Evolutionary conservation across 495 filamentous ascomycete genomes (phyloP).

Genomic region (Podospora conica): DNA sequence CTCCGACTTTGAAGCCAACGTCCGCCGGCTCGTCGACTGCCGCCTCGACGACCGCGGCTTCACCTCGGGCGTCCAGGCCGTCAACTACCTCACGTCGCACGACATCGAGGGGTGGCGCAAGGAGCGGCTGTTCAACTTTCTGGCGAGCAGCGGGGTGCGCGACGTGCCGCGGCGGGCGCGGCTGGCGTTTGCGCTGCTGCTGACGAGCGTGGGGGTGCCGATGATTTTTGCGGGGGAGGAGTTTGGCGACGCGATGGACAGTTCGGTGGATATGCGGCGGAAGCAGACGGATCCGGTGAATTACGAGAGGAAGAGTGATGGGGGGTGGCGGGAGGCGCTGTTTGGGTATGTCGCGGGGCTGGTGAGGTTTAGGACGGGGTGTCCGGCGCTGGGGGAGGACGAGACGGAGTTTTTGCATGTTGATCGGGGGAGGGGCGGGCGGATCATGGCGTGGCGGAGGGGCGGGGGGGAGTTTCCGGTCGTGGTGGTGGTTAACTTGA

Average conservation of each 20-base stretch:
- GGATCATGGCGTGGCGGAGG: constrained; percentile 27
- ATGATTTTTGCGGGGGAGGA: constrained; percentile 35
- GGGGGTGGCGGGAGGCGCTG: constrained; percentile 21
- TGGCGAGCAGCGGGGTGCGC: constrained; percentile 17
- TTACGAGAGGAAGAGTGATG: constrained; percentile 23
- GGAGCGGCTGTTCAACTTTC: constrained; percentile 28
- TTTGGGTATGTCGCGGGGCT: constrained; percentile 26
- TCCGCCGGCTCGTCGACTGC: constrained; percentile 26
- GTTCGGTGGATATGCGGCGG: constrained; percentile 16
- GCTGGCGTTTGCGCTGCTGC: constrained; percentile 26
- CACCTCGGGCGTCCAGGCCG: constrained; percentile 20
- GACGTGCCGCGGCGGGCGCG: constrained; percentile 22
- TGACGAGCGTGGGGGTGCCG: constrained; percentile 31
- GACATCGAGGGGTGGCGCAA: constrained; percentile 27
- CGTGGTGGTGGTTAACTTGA: constrained; percentile 28
- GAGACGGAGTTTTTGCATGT: constrained; percentile 28
- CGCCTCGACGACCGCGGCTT: constrained; percentile 19
- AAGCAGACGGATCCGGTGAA: constrained; percentile 33
- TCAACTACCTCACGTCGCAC: constrained; percentile 33
- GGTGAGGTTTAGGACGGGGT: constrained; percentile 19
- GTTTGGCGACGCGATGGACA: constrained; percentile 28
- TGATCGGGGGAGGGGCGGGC: constrained; percentile 21
- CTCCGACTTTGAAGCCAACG: constrained; percentile 26
- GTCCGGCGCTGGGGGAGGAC: constrained; percentile 24
- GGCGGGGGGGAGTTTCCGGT: constrained; percentile 17